Percentiles rank a stretch among this genome's conserved stretches.
phyloP scores from a whole-genome alignment of 2,329 filamentous ascomycete species.

The Colletotrichum tanaceti region DNA sequence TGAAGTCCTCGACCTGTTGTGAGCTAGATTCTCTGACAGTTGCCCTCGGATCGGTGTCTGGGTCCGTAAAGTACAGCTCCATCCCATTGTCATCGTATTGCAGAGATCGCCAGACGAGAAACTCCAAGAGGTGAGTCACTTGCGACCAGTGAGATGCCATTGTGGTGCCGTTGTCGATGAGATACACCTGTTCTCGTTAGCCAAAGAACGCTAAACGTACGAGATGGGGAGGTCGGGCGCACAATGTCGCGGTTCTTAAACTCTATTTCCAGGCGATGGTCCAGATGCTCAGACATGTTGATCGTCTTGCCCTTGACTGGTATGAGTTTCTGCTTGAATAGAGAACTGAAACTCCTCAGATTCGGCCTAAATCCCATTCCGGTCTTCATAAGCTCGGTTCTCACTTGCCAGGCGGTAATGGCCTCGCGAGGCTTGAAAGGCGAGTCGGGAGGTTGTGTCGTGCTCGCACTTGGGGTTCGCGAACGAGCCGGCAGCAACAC shows the following conservation, averaged over 20 bases:
- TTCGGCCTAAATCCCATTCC: background rate
- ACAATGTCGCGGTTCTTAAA: constrained; percentile 20
- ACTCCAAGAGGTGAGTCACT: constrained; percentile 43
- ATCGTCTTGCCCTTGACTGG: constrained; percentile 9
- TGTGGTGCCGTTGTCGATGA: constrained; percentile 47
- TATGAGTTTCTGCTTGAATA: background rate
- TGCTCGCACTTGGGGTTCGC: background rate
- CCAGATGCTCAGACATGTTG: background rate
- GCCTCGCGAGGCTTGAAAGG: background rate
- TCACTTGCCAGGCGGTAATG: background rate
- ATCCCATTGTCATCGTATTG: constrained; percentile 48
- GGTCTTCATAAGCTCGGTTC: background rate
- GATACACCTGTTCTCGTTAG: constrained; percentile 42
- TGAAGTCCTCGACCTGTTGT: background rate
- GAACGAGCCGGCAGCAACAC: background rate
- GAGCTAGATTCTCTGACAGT: background rate
- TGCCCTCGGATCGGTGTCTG: constrained; percentile 7
- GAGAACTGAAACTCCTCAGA: background rate
- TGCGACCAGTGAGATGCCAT: constrained; percentile 45
- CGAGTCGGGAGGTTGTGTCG: background rate
- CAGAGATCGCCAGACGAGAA: constrained; percentile 44
- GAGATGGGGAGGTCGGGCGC: background rate
- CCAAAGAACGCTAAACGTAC: too few relatives aligned
- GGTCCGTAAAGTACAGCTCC: constrained; percentile 41
- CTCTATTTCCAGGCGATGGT: background rate